A percentile compares a stretch with the other conserved stretches of the same genome.
Evolutionary conservation across 2,329 filamentous ascomycete genomes (phyloP).

Genomic region (Ilyonectria sp.): DNA sequence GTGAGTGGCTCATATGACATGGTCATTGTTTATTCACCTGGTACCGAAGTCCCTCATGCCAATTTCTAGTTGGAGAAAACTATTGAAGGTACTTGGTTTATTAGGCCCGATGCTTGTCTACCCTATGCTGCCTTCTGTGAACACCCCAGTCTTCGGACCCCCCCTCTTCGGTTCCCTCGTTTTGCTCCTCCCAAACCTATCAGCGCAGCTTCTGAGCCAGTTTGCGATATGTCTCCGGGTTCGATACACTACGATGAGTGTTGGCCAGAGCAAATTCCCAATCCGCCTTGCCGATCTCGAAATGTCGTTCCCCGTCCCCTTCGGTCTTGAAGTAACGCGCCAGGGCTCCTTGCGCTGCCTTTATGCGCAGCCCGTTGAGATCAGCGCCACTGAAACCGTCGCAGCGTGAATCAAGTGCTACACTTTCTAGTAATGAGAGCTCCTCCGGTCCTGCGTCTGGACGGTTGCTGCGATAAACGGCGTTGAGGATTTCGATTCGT

Average conservation of each 20-base stretch:
- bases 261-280: slow-evolving; percentile 68
- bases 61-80: no score
- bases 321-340: slow-evolving; percentile 54
- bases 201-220: slow-evolving; percentile 44
- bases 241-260: slow-evolving; percentile 66
- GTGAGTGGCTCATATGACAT: no score
- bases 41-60: no score
- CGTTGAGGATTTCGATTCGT: slow-evolving; percentile 87
- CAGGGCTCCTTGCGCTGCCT: slow-evolving; percentile 67
- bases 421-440: slow-evolving; percentile 68
- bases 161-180: background rate
- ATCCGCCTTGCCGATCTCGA: slow-evolving; percentile 53
- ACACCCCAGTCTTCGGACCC: background rate
- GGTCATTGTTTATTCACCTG: no score
- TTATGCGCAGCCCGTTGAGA: slow-evolving; percentile 63
- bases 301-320: slow-evolving; percentile 47
- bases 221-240: slow-evolving; percentile 60
- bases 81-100: no score
- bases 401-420: slow-evolving; percentile 79
- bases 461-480: slow-evolving; percentile 68
- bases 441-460: slow-evolving; percentile 59
- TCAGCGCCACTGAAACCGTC: slow-evolving; percentile 83
- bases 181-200: slow-evolving; percentile 16
- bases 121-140: no score
- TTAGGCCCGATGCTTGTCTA: no score